Evolutionary conservation across 2,329 filamentous ascomycete genomes (phyloP), one percentile per base, ranked within the genome.

Genomic region (Clathrospora elynae): DNA sequence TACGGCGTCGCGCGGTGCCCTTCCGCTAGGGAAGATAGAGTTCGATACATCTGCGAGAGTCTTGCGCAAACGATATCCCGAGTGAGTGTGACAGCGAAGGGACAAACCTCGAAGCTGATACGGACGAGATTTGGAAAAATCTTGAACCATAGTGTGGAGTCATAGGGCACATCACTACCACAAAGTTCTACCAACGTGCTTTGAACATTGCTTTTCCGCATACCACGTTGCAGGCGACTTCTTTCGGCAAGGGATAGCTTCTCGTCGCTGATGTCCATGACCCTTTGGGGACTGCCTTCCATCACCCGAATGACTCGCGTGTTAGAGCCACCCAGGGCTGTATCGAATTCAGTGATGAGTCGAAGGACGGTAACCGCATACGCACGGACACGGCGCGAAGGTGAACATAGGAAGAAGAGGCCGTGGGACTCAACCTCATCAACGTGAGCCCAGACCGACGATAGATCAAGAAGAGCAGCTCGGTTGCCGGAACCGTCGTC

Each of bases 371-470:
- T 96, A 37, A 99, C 89, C 2, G 93, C 91, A 67, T 93, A 95
- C 45, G 88, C 81, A 36, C 93, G 84, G 17, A 99, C 93, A 39
- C 88, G 83, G 38, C 90, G 82, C 5, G 93, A 96, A 58, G 97
- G 93, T 0, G 93, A 99, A 68, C 93, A 99, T 5, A 99, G 75
- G 67, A 99, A 99, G 75, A 99, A 99, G 2, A 99, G 73, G 0
- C 93, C 95, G 65, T 97, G 93, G 0, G 92, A 95, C 68, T 99
- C 93, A 11, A 96, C 88, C 68, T 96, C 91, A 57, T 99, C 93
- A 17, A 99, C 92, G 64, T 97, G 88, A 1, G 90, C 90, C 78
- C 91, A 89, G 3, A 95, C 86, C 42, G 86, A 88, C 0, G 91
- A 95, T 20, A 95, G 73, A 70, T 96, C 91, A 19, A 96, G 80